phyloP scores from a whole-genome alignment of 768 basidiomycete genomes.

The Leccinum variicolor region DNA sequence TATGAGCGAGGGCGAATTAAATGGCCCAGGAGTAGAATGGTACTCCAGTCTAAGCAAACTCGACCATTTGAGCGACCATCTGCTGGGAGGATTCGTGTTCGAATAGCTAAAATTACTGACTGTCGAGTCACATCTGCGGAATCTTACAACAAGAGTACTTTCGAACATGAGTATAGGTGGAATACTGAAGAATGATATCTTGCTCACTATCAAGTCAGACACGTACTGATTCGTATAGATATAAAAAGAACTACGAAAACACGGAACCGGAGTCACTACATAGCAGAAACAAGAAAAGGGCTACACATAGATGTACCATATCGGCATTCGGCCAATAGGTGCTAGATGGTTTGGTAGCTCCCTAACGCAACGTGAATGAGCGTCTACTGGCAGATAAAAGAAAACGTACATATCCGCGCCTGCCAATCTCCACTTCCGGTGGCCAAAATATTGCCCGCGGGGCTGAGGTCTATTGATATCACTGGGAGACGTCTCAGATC shows the following conservation, averaged over 20 bases:
- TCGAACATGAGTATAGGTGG: slow-evolving; percentile 1
- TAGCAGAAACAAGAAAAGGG: slow-evolving; percentile 24
- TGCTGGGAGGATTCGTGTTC: neutral
- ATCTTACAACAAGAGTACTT: slow-evolving; percentile 4
- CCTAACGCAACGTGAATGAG: slow-evolving; percentile 16
- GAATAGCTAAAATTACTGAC: neutral
- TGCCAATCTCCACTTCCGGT: slow-evolving; percentile 72
- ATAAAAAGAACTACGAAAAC: slow-evolving; percentile 13
- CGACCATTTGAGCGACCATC: neutral
- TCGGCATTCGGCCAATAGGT: slow-evolving; percentile 8
- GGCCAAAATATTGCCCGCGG: slow-evolving; percentile 57
- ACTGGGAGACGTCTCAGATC: slow-evolving; percentile 36
- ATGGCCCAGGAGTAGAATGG: neutral
- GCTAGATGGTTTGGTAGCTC: slow-evolving; percentile 31
- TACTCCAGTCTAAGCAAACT: neutral
- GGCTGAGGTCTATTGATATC: slow-evolving; percentile 69
- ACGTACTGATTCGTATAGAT: slow-evolving; percentile 21
- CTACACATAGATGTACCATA: slow-evolving; percentile 24
- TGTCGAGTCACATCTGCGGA: neutral
- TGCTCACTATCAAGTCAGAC: slow-evolving; percentile 5
- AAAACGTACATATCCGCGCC: slow-evolving; percentile 60
- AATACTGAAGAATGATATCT: slow-evolving; percentile 5
- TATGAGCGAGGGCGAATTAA: neutral
- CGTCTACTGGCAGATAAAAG: neutral
- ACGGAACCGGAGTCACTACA: slow-evolving; percentile 20